Percentiles rank a stretch among this genome's conserved stretches.
Conservation (phyloP, 352 stramenopile genomes). For the Aphanomyces invadans region DNA sequence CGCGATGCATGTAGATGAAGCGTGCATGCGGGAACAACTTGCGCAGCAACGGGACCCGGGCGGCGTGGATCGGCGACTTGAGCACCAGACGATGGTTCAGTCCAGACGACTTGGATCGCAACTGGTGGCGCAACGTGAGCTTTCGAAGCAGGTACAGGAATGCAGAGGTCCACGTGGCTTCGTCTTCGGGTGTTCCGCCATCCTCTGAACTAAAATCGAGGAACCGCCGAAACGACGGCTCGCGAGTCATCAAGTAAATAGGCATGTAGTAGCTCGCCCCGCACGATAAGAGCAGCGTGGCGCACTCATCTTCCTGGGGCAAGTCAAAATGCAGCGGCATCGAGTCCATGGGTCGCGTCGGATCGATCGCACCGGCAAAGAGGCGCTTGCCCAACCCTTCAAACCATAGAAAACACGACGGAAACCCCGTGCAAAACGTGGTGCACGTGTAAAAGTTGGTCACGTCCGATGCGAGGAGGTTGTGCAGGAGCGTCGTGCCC, state of each 20-base stretch:
- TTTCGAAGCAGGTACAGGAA: constrained; percentile 27
- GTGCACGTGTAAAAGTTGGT: constrained; percentile 35
- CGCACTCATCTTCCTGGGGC: constrained; percentile 46
- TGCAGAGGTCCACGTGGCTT: constrained; percentile 19
- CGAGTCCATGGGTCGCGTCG: constrained; percentile 46
- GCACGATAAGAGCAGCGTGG: constrained; percentile 29
- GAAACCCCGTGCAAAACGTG: constrained; percentile 47
- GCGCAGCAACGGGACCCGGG: constrained; percentile 23
- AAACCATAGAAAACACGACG: constrained; percentile 37
- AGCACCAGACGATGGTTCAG: constrained; percentile 18
- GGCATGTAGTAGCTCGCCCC: constrained; percentile 36
- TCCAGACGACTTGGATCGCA: not conserved
- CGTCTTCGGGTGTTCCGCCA: constrained; percentile 23
- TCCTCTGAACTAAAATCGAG: constrained; percentile 24
- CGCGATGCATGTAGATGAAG: constrained; percentile 32
- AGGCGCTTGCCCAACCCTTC: constrained; percentile 36
- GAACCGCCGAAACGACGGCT: constrained; percentile 26
- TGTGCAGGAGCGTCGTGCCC: constrained; percentile 42
- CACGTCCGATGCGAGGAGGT: constrained; percentile 34
- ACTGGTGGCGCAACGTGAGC: constrained; percentile 6
- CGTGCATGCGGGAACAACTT: constrained; percentile 29
- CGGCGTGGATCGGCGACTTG: constrained; percentile 27
- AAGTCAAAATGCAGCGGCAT: constrained; percentile 37
- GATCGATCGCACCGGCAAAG: constrained; percentile 30
- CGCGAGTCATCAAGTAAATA: constrained; percentile 33